Base-by-base conservation (phyloP, 345 rosid species). In the Euphorbia pulcherrima region DNA sequence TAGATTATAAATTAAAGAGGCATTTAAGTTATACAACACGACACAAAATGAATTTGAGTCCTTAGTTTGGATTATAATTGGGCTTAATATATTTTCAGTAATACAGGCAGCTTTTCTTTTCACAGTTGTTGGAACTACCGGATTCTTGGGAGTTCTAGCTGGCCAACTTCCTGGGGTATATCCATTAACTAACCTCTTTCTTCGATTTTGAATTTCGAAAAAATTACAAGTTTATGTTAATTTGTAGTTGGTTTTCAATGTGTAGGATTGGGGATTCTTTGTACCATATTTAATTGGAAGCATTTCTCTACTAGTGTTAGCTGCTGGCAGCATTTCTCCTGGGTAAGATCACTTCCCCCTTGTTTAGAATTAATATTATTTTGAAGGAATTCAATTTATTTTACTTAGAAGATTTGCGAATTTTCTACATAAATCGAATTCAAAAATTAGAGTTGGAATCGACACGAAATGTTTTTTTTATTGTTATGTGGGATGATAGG, bases 261-360 rank as follows among this genome's bases (percentile, higher is more conserved):
- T 73, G 62, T 76, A 90, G 97, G 98, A 93, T 65, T 93, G 98
- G 97, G 98, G 98, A 44, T 93, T 93, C 88, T 93, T 90, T 76
- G 72, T 88, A 64, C 97, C 98, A 20, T 93, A 93, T 85, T 81
- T 93, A 70, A 67, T 89, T 41, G 98, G 98, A 28, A 93, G 98
- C 81, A 90, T 93, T 60, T 93, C 97, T 5, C 75, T 93, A 40
- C 62, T 90, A 46, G 98, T 90, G 65, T 77, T 90, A 79, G 97
- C 86, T 4, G 81, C 87, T 13, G 98, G 98, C 20, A 93, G 98
- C 79, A 81, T 75, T 80, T 80, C 98, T 9, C 96, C 96, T 0
- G 97, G 98, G 97, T 93, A 82, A 74, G 83, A 63, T 44, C 16
- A 44, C 18, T 14, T 44, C n/a, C n/a, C n/a, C n/a, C n/a, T n/a